These are phyloP conservation scores for Albizia julibrissin DNA, from an alignment of 306 rosid species.

Conservation along the genomic window DNA sequence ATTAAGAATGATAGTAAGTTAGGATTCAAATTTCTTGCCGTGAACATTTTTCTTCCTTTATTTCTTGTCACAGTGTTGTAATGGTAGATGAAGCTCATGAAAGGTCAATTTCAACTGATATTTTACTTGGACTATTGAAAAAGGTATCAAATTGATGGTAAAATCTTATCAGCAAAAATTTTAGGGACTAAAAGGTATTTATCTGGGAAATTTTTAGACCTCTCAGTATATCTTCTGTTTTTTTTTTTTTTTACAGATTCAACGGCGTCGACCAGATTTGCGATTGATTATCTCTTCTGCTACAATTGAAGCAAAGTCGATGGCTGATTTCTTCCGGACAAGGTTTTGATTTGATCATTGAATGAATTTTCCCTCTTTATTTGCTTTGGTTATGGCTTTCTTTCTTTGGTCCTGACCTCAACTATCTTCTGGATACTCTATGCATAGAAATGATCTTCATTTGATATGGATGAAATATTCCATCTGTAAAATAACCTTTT, in stretches of 20 bases:
- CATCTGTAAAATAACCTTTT: slow-evolving; percentile 23
- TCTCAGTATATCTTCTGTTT: slow-evolving; percentile 26
- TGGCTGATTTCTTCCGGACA: slow-evolving; percentile 70
- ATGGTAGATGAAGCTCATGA: slow-evolving; percentile 99
- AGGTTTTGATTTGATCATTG: slow-evolving; percentile 53
- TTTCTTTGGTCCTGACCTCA: slow-evolving; percentile 19
- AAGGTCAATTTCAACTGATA: slow-evolving; percentile 94
- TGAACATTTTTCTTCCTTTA: slow-evolving; percentile 1
- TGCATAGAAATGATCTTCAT: slow-evolving; percentile 15
- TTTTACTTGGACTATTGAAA: slow-evolving; percentile 85
- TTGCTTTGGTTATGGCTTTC: slow-evolving; percentile 21
- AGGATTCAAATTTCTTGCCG: slow-evolving; percentile 19
- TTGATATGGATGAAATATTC: background rate
- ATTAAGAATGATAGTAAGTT: background rate
- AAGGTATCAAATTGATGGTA: slow-evolving; percentile 54
- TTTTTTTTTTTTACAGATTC: slow-evolving; percentile 55
- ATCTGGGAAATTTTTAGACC: background rate
- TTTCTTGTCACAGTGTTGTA: slow-evolving; percentile 60
- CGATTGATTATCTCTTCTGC: slow-evolving; percentile 90
- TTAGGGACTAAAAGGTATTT: background rate
- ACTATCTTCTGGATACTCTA: background rate
- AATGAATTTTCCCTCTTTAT: background rate
- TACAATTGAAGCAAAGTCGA: slow-evolving; percentile 90
- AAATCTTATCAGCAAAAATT: slow-evolving; percentile 7
- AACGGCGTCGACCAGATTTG: slow-evolving; percentile 80